Evolutionary conservation across 345 rosid species (phyloP), one percentile per base, ranked within the genome.

Genomic region (Moricandia arvensis): DNA sequence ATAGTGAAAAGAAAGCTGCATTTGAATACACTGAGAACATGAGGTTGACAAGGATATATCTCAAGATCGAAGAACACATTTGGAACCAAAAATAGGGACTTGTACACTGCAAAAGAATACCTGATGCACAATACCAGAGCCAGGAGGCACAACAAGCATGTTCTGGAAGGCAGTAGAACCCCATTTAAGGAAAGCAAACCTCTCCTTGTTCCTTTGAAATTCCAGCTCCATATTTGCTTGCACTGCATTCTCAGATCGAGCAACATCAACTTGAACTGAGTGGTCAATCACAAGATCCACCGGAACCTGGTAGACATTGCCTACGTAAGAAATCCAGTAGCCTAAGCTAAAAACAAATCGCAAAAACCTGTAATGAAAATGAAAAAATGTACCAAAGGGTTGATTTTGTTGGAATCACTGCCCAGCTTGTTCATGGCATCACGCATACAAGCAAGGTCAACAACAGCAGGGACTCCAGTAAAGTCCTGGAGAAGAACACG

Each of bases 231-330:
- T 93, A 69, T 91, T 93, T 57, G 92, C 93, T 84, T 87, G 96
- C 78, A 91, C 93, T 9, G 98, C 96, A 83, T 93, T 91, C 82
- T 87, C 97, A 30, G 93, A 87, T 62, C 98, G 81, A 63, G 97
- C 95, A 66, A 93, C 96, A 76, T 93, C 98, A 78, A 93, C 98
- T 80, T 88, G 97, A 78, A 90, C 97, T 0, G 98, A 93, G 83
- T 93, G 98, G 80, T 93, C 98, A 73, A 93, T 93, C 15, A 93
- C 98, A 86, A 93, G 97, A 88, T 93, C 98, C 70, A 93, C 98
- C 3, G 97, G 97, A 65, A 93, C 97, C 98, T 93, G 84, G 7
- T 2, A 59, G 8, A 10, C 27, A 43, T 21, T 0, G 8, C 24
- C 7, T 9, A 45, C 1, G 37, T 75, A 15, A 75, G n/a, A 59